Base-by-base conservation (phyloP, 169 alveolate genomes). In the Toxoplasma gondii region DNA sequence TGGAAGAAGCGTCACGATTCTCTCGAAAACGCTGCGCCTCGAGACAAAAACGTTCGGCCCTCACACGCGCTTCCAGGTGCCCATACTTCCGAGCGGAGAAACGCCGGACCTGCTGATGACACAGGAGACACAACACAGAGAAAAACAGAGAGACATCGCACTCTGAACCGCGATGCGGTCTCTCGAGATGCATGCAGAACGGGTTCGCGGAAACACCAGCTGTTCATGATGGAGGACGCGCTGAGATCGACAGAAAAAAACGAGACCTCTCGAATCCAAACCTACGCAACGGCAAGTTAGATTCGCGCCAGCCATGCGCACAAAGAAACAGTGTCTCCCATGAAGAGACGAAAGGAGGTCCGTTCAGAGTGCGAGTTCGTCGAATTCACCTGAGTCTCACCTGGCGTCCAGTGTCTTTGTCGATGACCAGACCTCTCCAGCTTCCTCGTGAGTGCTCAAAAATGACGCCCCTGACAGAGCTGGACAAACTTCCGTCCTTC, bases 381-480 rank as follows among this genome's bases (percentile, higher is more conserved):
- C 58, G 58, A 49, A 12, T 49, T 38, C 86, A 27, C 38, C 19
- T 74, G 44, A 1, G 45, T 34, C 53, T 78, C 39, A 88, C 92
- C 92, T 88, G 92, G 36, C 69, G 54, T 24, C 92, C 92, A 0
- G 92, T 88, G 41, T 78, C 86, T 64, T 88, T 88, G 84, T 88
- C 92, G 17, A 81, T 43, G 27, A 88, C 92, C 29, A 88, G 84
- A 22, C 92, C 92, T 36, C 92, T 53, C 92, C 92, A 88, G 86
- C 92, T 54, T 78, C 92, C 92, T 10, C 92, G 83, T 36, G 92
- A 38, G 39, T 78, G 69, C 84, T 88, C 92, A 29, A 88, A 88
- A 43, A 88, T 81, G 44, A 88, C 92, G 34, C 92, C 92, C 41
- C 69, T 88, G 27, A 88, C 92, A 29, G 84, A 45, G 64, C 92